Evolutionary conservation across 2,329 filamentous ascomycete species (phyloP).

Genomic region (Fusarium sp.): DNA sequence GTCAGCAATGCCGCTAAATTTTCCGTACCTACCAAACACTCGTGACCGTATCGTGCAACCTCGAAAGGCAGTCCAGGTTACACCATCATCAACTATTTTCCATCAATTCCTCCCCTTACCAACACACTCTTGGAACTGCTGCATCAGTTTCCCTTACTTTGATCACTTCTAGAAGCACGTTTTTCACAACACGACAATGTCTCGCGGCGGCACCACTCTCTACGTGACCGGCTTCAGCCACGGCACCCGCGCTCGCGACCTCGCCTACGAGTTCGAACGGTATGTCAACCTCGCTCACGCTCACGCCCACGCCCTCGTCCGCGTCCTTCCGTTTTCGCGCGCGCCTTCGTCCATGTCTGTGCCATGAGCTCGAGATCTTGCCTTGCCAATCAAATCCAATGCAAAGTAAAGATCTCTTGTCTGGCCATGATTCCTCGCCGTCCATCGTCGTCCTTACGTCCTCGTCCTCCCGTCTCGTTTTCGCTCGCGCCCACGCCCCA

Average conservation of each 20-base stretch:
- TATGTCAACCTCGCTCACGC: constrained; percentile 76
- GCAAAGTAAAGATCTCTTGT: constrained; percentile 35
- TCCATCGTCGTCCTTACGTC: constrained; percentile 46
- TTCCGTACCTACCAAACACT: constrained; percentile 37
- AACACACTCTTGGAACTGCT: constrained; percentile 41
- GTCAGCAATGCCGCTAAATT: constrained; percentile 45
- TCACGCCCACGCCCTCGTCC: constrained; percentile 54
- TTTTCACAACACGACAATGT: constrained; percentile 68
- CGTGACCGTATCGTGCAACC: constrained; percentile 39
- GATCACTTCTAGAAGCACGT: constrained; percentile 10
- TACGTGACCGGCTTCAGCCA: constrained; percentile 99
- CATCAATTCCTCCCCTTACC: constrained; percentile 36
- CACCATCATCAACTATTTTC: constrained; percentile 29
- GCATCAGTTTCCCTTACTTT: constrained; percentile 38
- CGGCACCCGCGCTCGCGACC: constrained; percentile 97
- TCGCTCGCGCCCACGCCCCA: constrained; percentile 45
- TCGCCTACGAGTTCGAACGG: constrained; percentile 99
- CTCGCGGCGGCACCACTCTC: constrained; percentile 91
- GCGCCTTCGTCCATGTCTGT: constrained; percentile 43
- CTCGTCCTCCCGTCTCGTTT: constrained; percentile 46
- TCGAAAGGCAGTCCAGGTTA: constrained; percentile 27
- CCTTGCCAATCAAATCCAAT: constrained; percentile 7
- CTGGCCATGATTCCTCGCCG: constrained; percentile 44
- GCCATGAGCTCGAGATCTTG: constrained; percentile 34
- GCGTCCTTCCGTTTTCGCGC: constrained; percentile 50